Base-by-base conservation (phyloP, 306 rosid genomes). In the Amphicarpaea edgeworthii region DNA sequence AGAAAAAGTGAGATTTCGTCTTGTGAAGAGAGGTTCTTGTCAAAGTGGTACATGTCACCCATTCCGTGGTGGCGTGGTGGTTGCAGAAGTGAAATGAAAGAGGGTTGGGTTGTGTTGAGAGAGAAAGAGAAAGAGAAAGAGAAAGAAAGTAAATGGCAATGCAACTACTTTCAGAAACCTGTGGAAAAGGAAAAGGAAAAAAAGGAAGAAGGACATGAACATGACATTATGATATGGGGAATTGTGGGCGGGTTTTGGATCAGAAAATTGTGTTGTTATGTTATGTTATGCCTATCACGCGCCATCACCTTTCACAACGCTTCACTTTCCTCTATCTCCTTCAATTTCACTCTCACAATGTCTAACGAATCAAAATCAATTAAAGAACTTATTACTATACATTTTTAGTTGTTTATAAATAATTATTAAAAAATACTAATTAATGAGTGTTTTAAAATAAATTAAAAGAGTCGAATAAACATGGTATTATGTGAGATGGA, bases 1-100 rank as follows among this genome's bases (percentile, higher is more conserved):
- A 95, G 96, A 45, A 95, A 89, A 67, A 92, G 88, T 26, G 98
- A 92, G 83, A 95, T 87, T 64, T 95, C 98, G 68, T 95, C 98
- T 14, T 93, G 78, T 16, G 93, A 77, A 46, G 92, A 77, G 59
- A 83, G 51, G 49, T 68, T 77, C 40, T 84, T 77, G 77, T 75
- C 83, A 72, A 68, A 69, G 55, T 75, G 78, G 73, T 70, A 81
- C 75, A 81, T 58, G 40, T 76, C 66, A 16, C 61, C 74, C 74
- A 69, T 69, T 30, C 45, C 45, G 23, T 62, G 68, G 65, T 23
- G 34, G 4, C 5, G 23, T 62, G 68, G 65, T 23, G 34, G 4
- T 6, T 2, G 47, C 72, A 37, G 32, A 15, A 26, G 17, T 26
- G 1, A 54, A 38, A 71, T 17, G 60, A 23, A 24, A 12, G n/a